Conservation (phyloP, 129 eudicot genomes). For the Ambrosia artemisiifolia region DNA sequence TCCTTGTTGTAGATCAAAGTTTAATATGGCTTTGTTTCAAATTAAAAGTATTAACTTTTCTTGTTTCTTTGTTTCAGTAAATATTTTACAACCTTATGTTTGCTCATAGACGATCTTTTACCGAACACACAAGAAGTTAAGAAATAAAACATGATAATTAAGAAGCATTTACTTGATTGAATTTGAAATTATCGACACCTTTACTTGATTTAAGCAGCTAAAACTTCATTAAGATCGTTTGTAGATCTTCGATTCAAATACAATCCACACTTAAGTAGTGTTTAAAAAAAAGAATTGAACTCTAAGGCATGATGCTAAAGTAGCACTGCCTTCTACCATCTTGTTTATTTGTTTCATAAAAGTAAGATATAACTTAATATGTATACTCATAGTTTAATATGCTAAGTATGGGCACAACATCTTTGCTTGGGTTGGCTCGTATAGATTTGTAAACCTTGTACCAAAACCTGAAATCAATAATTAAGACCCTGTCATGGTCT, state of each 20-base stretch:
- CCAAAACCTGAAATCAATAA: no score
- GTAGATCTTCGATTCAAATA: neutral
- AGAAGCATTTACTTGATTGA: neutral
- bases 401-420: no score
- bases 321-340: no score
- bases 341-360: no score
- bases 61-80: neutral
- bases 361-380: no score
- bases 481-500: no score
- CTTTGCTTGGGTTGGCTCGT: no score
- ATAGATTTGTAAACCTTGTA: no score
- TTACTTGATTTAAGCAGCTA: neutral
- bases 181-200: neutral
- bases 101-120: neutral
- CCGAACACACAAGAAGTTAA: neutral
- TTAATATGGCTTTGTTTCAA: neutral
- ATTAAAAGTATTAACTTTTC: neutral
- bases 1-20: neutral
- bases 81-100: neutral
- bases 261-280: neutral
- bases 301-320: no score
- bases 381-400: no score
- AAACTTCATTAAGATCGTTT: neutral
- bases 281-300: neutral
- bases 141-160: neutral